A percentile compares a stretch with the other conserved stretches of the same genome.
phyloP scores from a whole-genome alignment of 768 basidiomycete genomes.

The Lactarius sanguifluus region DNA sequence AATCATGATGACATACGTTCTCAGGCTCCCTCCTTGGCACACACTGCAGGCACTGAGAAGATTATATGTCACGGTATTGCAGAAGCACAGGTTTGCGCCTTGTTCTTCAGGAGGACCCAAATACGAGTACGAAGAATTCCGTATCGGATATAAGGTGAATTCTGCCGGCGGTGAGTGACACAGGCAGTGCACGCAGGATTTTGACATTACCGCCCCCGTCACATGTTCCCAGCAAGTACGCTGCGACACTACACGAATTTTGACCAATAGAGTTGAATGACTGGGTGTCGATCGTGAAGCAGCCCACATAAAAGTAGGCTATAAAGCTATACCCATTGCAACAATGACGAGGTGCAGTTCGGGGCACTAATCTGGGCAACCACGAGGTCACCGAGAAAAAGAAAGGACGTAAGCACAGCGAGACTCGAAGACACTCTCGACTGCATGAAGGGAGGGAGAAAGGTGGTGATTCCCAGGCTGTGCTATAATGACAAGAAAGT shows the following conservation, averaged over 20 bases:
- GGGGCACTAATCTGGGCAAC: neutral
- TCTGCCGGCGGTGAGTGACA: neutral
- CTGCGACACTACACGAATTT: neutral
- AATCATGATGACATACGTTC: neutral
- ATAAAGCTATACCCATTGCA: neutral
- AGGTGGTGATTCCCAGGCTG: neutral
- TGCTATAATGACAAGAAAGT: neutral
- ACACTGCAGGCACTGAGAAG: neutral
- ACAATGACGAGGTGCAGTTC: neutral
- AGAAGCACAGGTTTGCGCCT: neutral
- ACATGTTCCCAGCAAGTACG: neutral
- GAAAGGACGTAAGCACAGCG: neutral
- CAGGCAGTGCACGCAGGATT: neutral
- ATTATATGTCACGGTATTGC: neutral
- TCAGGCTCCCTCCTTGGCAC: neutral
- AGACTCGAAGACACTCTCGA: neutral
- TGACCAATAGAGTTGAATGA: neutral
- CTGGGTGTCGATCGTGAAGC: slow-evolving; percentile 1
- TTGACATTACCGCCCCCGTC: neutral
- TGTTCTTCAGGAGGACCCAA: neutral
- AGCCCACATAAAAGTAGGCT: neutral
- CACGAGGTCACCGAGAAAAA: neutral
- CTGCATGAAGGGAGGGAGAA: neutral
- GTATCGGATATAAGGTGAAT: neutral
- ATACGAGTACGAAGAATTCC: neutral